phyloP scores from a whole-genome alignment of 768 basidiomycete species.

The Jaapia argillacea region DNA sequence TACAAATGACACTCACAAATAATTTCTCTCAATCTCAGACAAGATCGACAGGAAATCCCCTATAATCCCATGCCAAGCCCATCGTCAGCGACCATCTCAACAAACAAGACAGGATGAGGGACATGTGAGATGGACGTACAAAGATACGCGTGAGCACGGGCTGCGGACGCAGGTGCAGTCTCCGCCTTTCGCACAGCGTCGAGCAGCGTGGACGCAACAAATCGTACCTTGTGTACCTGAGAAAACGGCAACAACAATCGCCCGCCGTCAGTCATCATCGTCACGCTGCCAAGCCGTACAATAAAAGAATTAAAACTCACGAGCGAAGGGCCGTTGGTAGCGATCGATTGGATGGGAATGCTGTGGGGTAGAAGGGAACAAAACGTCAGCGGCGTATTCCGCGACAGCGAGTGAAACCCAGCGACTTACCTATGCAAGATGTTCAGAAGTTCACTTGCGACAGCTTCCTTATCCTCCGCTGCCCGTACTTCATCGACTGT shows the following conservation, averaged over 20 bases:
- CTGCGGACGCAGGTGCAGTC: constrained; percentile 69
- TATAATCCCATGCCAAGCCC: constrained; percentile 16
- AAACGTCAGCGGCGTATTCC: background rate
- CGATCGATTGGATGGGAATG: constrained; percentile 90
- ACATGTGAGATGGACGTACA: constrained; percentile 37
- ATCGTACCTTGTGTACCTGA: constrained; percentile 86
- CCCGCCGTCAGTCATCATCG: background rate
- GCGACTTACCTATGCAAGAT: constrained; percentile 64
- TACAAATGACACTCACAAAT: constrained; percentile 42
- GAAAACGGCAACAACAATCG: constrained; percentile 9
- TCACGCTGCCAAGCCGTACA: background rate
- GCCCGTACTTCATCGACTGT: constrained; percentile 52
- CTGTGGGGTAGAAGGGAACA: constrained; percentile 23
- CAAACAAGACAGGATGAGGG: constrained; percentile 5
- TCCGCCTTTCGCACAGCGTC: constrained; percentile 79
- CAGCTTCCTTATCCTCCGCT: constrained; percentile 70
- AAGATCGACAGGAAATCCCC: constrained; percentile 91
- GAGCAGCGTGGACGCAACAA: constrained; percentile 83
- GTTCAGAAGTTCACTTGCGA: constrained; percentile 79
- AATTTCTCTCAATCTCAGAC: constrained; percentile 87
- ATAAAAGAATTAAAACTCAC: constrained; percentile 22
- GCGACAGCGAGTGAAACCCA: constrained; percentile 1
- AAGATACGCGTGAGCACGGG: constrained; percentile 79
- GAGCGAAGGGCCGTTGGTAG: constrained; percentile 77
- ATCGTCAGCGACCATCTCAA: constrained; percentile 3